A percentile compares a stretch with the other conserved stretches of the same genome.
Evolutionary conservation across 805 yeast genomes (phyloP).

Genomic region (Candida hungchunana): DNA sequence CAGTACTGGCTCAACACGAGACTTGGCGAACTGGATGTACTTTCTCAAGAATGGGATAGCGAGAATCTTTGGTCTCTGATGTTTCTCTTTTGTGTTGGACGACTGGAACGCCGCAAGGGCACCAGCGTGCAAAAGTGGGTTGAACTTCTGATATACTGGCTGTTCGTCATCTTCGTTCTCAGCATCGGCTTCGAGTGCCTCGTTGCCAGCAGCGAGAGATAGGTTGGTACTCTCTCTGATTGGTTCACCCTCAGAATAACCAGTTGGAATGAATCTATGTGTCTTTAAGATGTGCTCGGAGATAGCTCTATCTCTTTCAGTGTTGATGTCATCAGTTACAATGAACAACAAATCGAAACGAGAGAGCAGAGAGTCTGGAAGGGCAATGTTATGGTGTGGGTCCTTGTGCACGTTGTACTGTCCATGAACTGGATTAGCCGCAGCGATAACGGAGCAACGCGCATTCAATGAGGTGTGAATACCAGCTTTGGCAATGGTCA

Average conservation of each 20-base stretch:
- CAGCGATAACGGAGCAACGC: conserved; percentile 94
- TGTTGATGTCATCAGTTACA: conserved; percentile 92
- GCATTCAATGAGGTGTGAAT: conserved; percentile 96
- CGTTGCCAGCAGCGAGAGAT: conserved; percentile 78
- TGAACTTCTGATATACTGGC: conserved; percentile 75
- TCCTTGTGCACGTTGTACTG: conserved; percentile 94
- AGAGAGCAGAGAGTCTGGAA: conserved; percentile 92
- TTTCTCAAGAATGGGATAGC: conserved; percentile 85
- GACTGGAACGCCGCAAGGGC: conserved; percentile 39
- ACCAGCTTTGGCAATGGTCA: conserved; percentile 96
- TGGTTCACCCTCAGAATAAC: conserved; percentile 90
- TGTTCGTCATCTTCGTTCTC: conserved; percentile 35
- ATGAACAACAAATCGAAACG: conserved; percentile 95
- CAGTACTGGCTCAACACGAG: conserved; percentile 76
- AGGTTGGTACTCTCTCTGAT: conserved; percentile 71
- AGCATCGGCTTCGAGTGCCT: conserved; percentile 45
- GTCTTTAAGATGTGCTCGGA: conserved; percentile 93
- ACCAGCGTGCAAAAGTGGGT: conserved; percentile 79
- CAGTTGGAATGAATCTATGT: conserved; percentile 86
- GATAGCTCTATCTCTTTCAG: conserved; percentile 75
- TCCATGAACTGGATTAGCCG: conserved; percentile 96
- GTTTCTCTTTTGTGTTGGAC: conserved; percentile 29
- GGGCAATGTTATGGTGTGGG: conserved; percentile 93
- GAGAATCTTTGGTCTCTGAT: conserved; percentile 44
- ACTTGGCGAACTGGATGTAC: conserved; percentile 91